Base-by-base conservation (phyloP, 352 stramenopile species). In the Phytopythium delawarense region DNA sequence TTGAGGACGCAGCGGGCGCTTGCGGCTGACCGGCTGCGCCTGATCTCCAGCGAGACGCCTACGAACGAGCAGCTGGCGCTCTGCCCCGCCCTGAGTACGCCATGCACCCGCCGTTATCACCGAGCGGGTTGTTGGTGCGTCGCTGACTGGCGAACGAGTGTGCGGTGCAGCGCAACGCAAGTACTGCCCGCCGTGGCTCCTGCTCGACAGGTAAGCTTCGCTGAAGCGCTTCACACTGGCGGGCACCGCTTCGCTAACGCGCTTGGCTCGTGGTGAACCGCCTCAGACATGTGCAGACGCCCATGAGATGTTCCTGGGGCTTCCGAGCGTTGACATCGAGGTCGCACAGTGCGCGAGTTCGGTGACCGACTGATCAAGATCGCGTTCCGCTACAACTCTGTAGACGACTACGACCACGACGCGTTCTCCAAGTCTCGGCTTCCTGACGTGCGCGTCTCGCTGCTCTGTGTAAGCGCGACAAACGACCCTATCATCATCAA, bases 401-500 rank as follows among this genome's bases (percentile, higher is more conserved):
- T 87, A 21, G 64, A 81, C 57, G 64, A 82, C 23, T 91, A 85
- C 67, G 88, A 91, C 69, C 4, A 51, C 12, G 81, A 91, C 52
- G 71, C 79, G 30, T 83, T 77, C 18, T 87, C 67, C 4, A 49
- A 69, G 11, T 78, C 67, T 16, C 62, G 67, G 13, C 63, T 91
- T 4, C 21, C 46, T 13, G 52, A 63, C 25, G 75, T 91, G 37
- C 37, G 49, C 39, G 65, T 91, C 34, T 79, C 81, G 23, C 63
- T 91, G 66, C 74, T 91, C 21, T 91, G 81, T 55, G 63, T 91
- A 15, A 89, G 81, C 44, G 77, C 81, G 0, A 50, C 71, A 35
- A 79, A 91, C 65, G 81, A 91, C 56, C 81, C 81, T 15, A 85
- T 91, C 68, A 81, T 73, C 39, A 72, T 78, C 16, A 59, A 63